phyloP scores from a whole-genome alignment of 148 eudicot species.

The Spergularia bocconei region DNA sequence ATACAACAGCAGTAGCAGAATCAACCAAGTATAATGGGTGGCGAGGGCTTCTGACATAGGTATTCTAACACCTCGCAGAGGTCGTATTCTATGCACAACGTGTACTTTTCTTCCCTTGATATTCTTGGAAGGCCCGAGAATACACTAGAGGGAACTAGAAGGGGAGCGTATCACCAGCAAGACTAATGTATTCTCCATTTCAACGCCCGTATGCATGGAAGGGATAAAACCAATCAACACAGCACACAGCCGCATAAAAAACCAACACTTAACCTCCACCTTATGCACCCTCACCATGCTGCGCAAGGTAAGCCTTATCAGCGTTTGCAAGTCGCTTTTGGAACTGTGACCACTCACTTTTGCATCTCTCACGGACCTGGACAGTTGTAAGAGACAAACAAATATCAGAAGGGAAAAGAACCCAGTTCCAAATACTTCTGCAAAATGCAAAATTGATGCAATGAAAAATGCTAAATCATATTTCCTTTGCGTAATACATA shows the following conservation, averaged over 20 bases:
- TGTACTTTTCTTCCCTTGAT: not conserved
- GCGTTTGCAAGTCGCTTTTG: slow-evolving; percentile 76
- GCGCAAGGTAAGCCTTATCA: slow-evolving; percentile 60
- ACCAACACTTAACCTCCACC: slow-evolving; percentile 23
- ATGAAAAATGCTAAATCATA: not conserved
- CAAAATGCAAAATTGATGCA: not conserved
- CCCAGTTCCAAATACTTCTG: not conserved
- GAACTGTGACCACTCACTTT: slow-evolving; percentile 74
- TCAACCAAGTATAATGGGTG: not conserved
- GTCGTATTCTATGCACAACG: slow-evolving; percentile 29
- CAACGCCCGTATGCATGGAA: not conserved
- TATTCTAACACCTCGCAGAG: slow-evolving; percentile 12
- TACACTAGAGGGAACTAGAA: not conserved
- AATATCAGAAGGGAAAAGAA: not conserved
- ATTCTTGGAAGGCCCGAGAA: slow-evolving; percentile 9
- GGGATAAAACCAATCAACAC: slow-evolving; percentile 12
- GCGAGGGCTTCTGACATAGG: slow-evolving; percentile 3
- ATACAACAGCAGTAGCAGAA: not conserved
- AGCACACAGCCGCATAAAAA: not conserved
- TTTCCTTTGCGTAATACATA: not conserved
- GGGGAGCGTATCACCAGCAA: slow-evolving; percentile 17
- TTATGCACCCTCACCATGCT: slow-evolving; percentile 26
- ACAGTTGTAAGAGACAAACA: not conserved
- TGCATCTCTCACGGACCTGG: slow-evolving; percentile 85
- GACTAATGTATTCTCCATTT: slow-evolving; percentile 8